Evolutionary conservation across 2,329 filamentous ascomycete genomes (phyloP).

Genomic region (Cryphonectria japonica): DNA sequence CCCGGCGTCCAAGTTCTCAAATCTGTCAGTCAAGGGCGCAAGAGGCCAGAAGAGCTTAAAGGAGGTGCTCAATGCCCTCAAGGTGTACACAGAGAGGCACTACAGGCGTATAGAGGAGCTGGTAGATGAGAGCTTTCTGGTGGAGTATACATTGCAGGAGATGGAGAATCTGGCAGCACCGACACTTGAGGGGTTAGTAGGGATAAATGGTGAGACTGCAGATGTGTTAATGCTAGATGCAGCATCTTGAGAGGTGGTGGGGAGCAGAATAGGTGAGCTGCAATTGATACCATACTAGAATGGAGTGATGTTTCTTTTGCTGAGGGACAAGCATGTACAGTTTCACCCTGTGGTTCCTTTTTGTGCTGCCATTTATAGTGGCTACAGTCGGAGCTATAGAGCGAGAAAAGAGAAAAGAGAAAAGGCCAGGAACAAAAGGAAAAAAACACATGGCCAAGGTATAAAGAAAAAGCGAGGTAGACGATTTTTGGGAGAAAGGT

Average conservation of each 20-base stretch:
- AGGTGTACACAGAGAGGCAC: conserved; percentile 90
- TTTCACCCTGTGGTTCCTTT: neutral
- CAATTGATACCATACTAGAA: neutral
- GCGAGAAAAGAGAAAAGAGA: neutral
- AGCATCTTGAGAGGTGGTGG: conserved; percentile 19
- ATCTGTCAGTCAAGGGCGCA: conserved; percentile 63
- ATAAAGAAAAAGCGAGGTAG: neutral
- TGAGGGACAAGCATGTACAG: neutral
- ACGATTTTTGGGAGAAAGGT: too few relatives aligned
- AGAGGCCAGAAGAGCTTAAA: conserved; percentile 69
- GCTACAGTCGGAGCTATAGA: neutral
- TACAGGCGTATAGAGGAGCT: conserved; percentile 88
- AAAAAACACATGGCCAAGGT: neutral
- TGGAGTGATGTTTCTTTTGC: neutral
- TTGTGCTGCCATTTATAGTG: neutral
- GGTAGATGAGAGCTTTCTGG: conserved; percentile 89
- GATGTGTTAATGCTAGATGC: conserved; percentile 37
- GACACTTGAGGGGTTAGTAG: conserved; percentile 35
- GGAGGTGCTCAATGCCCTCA: conserved; percentile 85
- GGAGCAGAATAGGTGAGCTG: neutral
- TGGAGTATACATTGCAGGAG: conserved; percentile 90
- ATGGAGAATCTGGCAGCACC: conserved; percentile 77
- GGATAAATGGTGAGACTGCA: conserved; percentile 26
- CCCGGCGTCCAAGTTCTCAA: conserved; percentile 75
- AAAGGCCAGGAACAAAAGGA: neutral